Evolutionary conservation across 306 rosid species (phyloP), one percentile per base, ranked within the genome.

Genomic region (Adenanthera pavonina): DNA sequence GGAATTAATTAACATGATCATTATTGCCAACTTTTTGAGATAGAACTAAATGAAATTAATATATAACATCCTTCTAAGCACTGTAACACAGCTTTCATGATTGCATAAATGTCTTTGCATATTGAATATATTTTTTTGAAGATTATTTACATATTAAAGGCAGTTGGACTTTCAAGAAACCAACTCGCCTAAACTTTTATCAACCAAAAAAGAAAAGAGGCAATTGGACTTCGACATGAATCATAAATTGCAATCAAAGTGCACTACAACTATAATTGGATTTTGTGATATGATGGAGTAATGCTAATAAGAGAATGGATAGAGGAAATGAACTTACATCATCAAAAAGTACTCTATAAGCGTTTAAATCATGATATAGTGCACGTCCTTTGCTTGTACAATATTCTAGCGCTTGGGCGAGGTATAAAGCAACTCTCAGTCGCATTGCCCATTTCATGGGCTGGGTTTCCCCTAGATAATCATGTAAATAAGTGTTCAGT

Each of bases 401-500:
- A 85, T 95, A 95, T 80, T 95, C 98, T 38, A 95, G 92, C 69
- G 99, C 98, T 87, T 95, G 93, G 76, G 96, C 97, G 78, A 95
- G 97, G 88, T 88, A 85, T 62, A 95, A 84, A 79, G 98, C 99
- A 87, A 93, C 99, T 78, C 99, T 89, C 65, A 95, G 88, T 82
- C 99, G 92, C 94, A 93, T 95, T 34, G 97, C 88, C 97, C 97
- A 95, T 79, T 89, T 90, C 97, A 95, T 92, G 14, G 99, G 99
- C 83, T 92, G 96, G 66, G 88, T 78, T 81, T 95, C 99, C 99
- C 99, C 99, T 94, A 72, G 48, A 84, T 41, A 64, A 80, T 71
- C 73, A 82, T 54, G 82, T 69, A 62, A 82, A 74, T 16, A 81
- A 59, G 46, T 64, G 46, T 85, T 53, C 66, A 77, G 69, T 68